phyloP scores from a whole-genome alignment of 495 filamentous ascomycete species.

The Trichocladium uniseriatum region DNA sequence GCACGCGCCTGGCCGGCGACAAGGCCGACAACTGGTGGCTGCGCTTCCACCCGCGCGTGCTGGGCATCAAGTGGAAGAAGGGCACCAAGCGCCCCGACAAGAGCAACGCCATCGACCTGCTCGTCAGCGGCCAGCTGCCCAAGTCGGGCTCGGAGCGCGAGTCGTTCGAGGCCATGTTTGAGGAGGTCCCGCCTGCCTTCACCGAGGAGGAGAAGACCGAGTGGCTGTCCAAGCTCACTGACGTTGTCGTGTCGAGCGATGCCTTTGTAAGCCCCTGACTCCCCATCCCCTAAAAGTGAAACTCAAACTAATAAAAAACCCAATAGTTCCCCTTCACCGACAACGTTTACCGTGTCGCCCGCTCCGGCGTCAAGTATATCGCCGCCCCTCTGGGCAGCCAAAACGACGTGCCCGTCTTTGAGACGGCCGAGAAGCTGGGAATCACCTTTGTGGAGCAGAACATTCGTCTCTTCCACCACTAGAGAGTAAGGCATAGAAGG shows the following conservation, averaged over 20 bases:
- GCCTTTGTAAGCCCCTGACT: conserved; percentile 67
- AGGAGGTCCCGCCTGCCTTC: conserved; percentile 79
- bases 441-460: conserved; percentile 89
- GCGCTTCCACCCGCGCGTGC: conserved; percentile 81
- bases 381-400: conserved; percentile 89
- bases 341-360: conserved; percentile 83
- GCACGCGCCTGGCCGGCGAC: conserved; percentile 94
- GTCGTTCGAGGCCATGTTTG: conserved; percentile 81
- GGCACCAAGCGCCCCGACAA: conserved; percentile 94
- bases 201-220: conserved; percentile 72
- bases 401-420: conserved; percentile 80
- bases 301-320: neutral
- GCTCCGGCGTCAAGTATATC: conserved; percentile 90
- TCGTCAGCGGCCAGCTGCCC: conserved; percentile 81
- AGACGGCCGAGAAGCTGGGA: conserved; percentile 85
- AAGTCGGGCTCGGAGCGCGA: conserved; percentile 71
- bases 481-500: conserved; percentile 17
- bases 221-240: conserved; percentile 71
- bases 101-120: conserved; percentile 92
- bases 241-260: conserved; percentile 83
- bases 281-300: neutral
- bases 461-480: conserved; percentile 84
- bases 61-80: conserved; percentile 90
- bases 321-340: conserved; percentile 90
- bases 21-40: conserved; percentile 99